A percentile compares a stretch with the other conserved stretches of the same genome.
phyloP scores from a whole-genome alignment of 2,329 filamentous ascomycete species.

The Onygenales sp. region DNA sequence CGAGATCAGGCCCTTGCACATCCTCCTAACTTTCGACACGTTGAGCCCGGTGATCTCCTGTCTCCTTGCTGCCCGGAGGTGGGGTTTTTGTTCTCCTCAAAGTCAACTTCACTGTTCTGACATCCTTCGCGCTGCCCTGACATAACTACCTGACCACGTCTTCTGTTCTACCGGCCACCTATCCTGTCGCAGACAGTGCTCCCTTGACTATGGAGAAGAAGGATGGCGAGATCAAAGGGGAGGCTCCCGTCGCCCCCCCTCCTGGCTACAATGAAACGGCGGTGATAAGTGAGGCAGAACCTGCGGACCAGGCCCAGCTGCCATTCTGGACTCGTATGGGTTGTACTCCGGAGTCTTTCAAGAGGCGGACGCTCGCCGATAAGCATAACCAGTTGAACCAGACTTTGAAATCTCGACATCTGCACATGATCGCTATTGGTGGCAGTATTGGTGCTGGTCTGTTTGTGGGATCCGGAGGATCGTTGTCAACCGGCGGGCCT shows the following conservation, averaged over 20 bases:
- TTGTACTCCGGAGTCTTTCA: slow-evolving; percentile 30
- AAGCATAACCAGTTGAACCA: slow-evolving; percentile 18
- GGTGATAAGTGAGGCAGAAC: background rate
- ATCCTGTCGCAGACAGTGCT: background rate
- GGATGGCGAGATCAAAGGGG: background rate
- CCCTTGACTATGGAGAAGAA: too few relatives aligned
- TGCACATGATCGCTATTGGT: slow-evolving; percentile 34
- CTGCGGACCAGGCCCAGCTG: slow-evolving; percentile 6
- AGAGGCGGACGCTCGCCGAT: slow-evolving; percentile 18
- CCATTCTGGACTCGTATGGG: slow-evolving; percentile 31
- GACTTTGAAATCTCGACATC: slow-evolving; percentile 23
- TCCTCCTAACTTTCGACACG: too few relatives aligned
- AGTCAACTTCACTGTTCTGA: too few relatives aligned
- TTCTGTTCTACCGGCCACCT: background rate
- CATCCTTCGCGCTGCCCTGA: too few relatives aligned
- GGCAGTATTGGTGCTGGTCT: slow-evolving; percentile 23
- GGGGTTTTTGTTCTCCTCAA: too few relatives aligned
- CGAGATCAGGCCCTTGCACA: too few relatives aligned
- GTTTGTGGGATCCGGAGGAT: slow-evolving; percentile 30
- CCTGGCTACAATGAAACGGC: slow-evolving; percentile 3
- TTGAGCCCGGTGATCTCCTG: too few relatives aligned
- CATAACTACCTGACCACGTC: too few relatives aligned
- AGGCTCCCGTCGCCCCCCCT: background rate
- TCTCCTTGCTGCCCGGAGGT: too few relatives aligned
- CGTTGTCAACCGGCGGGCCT: slow-evolving; percentile 28